Evolutionary conservation across 371 early-diverging fungal genomes (phyloP).

Genomic region (Apophysomyces trapeziformis): DNA sequence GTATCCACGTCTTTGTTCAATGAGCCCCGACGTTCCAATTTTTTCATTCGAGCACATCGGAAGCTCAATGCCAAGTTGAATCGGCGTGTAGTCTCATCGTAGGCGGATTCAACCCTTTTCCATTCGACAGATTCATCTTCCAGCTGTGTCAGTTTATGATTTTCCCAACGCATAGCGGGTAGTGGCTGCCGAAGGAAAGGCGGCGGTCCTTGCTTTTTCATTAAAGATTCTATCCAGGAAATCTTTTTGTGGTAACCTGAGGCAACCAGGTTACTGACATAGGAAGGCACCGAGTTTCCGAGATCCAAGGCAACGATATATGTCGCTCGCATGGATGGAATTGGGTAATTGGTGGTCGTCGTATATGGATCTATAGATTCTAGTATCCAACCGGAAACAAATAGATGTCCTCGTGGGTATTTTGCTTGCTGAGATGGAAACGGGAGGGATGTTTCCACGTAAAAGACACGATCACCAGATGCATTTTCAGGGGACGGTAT

Average conservation of each 20-base stretch:
- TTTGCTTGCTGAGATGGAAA: constrained; percentile 34
- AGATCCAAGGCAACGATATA: constrained; percentile 57
- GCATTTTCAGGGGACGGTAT: constrained; percentile 23
- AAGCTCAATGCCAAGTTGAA: constrained; percentile 14
- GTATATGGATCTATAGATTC: constrained; percentile 65
- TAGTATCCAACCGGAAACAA: constrained; percentile 62
- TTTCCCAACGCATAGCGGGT: constrained; percentile 16
- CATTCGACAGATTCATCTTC: constrained; percentile 17
- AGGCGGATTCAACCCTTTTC: constrained; percentile 16
- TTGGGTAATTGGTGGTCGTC: constrained; percentile 58
- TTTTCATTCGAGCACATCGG: neutral
- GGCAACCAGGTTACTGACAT: constrained; percentile 56
- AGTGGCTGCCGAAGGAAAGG: constrained; percentile 33
- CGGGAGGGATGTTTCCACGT: constrained; percentile 41
- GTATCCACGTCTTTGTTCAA: constrained; percentile 23
- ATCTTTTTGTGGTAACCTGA: constrained; percentile 52
- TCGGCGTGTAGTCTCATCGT: constrained; percentile 12
- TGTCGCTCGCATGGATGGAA: constrained; percentile 60
- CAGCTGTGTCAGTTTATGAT: constrained; percentile 10
- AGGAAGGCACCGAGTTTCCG: constrained; percentile 55
- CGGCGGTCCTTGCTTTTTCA: constrained; percentile 58
- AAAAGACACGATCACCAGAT: constrained; percentile 32
- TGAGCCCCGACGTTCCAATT: neutral
- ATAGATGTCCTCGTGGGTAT: constrained; percentile 44
- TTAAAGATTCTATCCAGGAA: constrained; percentile 45